Evolutionary conservation across 495 filamentous ascomycete genomes (phyloP), one percentile per base, ranked within the genome.

Genomic region (Penicillium pancosmium): DNA sequence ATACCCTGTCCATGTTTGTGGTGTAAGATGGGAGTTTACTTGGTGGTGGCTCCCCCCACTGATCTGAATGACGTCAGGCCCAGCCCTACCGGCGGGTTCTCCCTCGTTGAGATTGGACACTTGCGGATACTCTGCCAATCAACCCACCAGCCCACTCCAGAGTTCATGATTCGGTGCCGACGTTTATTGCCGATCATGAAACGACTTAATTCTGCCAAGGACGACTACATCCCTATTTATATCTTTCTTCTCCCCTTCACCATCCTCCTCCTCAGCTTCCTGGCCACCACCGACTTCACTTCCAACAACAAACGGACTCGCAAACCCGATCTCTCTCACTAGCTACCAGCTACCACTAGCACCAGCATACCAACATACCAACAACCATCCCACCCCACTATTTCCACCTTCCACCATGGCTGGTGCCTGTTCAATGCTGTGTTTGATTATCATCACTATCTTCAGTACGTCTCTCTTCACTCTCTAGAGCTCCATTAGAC

Each of bases 371-470:
- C 36, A 12, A 3, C 12, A 38, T n/a, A 13, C 5, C 25, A 27
- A 41, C 48, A 50, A 52, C 13, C 50, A 52, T 43, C 46, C 15
- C 12, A 40, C 15, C 15, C 15, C 36, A n/a, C 15, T n/a, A 40
- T 41, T 8, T 25, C 21, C 36, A 6, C 11, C 5, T 34, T 25
- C 23, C 59, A 73, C 63, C 38, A 78, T 77, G 74, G 70, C 68
- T 5, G 71, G 67, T 43, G 66, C 74, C 41, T 70, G 65, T 55
- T 73, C 74, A 4, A 76, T 68, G 63, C 58, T 80, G 11, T 77
- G 74, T 34, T 64, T 87, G 50, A 76, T 88, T 12, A 72, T 88
- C 55, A 76, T 86, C 68, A 86, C 84, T 21, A 64, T 87, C 50
- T 81, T 87, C 70, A 58, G 84, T 86, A 71, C 65, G 81, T 25